These are phyloP conservation scores for Penicillium freii DNA, from an alignment of 2,329 filamentous ascomycete genomes.

Conservation along the genomic window DNA sequence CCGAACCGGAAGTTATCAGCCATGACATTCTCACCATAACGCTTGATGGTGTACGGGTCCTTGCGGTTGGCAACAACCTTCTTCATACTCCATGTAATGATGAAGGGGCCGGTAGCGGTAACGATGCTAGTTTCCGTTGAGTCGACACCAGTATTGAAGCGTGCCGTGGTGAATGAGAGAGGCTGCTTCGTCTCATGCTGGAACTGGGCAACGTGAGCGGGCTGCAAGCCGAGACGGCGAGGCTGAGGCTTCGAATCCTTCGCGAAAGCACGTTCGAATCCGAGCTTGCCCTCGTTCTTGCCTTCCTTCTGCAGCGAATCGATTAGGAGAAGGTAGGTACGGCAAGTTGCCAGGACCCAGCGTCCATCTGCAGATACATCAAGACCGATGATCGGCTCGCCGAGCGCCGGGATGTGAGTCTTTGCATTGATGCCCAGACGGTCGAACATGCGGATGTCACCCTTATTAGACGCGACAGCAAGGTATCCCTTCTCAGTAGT, in stretches of 20 bases:
- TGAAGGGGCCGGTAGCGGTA: constrained; percentile 92
- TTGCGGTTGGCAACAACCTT: constrained; percentile 79
- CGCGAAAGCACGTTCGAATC: constrained; percentile 89
- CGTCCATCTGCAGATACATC: constrained; percentile 94
- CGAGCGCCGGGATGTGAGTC: constrained; percentile 91
- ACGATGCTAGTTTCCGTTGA: constrained; percentile 89
- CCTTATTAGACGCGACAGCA: constrained; percentile 95
- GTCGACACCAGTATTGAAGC: constrained; percentile 87
- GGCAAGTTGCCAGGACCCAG: constrained; percentile 91
- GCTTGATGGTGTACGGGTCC: constrained; percentile 93
- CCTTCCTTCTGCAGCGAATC: constrained; percentile 86
- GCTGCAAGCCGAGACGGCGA: constrained; percentile 81
- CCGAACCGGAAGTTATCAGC: constrained; percentile 98
- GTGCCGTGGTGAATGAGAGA: constrained; percentile 83
- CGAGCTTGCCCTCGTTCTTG: constrained; percentile 97
- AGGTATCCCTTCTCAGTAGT: constrained; percentile 97
- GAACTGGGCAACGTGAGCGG: constrained; percentile 93
- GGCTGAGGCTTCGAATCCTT: constrained; percentile 94
- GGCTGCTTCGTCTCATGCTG: constrained; percentile 90
- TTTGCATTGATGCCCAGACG: constrained; percentile 95
- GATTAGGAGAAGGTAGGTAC: constrained; percentile 90
- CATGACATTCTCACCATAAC: constrained; percentile 92
- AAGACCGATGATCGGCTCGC: constrained; percentile 89
- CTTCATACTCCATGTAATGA: constrained; percentile 93
- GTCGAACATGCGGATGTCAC: constrained; percentile 94